Percentiles rank a stretch among this genome's conserved stretches.
These are phyloP conservation scores for Xylaria sp. DNA, from an alignment of 2,329 filamentous ascomycete species.

Conservation along the genomic window DNA sequence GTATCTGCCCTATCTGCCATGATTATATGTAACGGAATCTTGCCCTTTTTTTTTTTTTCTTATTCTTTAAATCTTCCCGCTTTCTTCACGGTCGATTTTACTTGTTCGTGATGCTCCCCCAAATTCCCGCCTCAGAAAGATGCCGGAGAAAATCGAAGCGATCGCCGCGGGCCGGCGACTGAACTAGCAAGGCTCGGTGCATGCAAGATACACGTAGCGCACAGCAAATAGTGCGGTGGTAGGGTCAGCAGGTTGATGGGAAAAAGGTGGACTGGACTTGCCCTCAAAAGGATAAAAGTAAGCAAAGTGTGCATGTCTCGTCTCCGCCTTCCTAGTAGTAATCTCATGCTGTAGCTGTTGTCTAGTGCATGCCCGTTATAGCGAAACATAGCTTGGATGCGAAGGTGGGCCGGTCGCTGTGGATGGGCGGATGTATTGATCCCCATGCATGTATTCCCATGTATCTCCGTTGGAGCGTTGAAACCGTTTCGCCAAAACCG, in stretches of 20 bases:
- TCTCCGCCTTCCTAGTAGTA: neutral
- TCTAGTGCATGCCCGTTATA: conserved; percentile 4
- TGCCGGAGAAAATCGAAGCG: neutral
- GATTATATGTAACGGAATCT: too few species aligned
- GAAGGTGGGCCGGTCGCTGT: conserved; percentile 15
- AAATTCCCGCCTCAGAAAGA: neutral
- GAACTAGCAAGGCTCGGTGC: conserved; percentile 12
- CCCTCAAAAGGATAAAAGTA: conserved; percentile 1
- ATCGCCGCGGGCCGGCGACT: neutral
- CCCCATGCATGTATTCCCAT: conserved; percentile 8
- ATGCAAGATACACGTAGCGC: conserved; percentile 1
- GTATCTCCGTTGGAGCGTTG: conserved; percentile 5
- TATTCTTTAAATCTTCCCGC: neutral
- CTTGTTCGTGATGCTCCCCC: neutral
- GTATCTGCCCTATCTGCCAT: neutral
- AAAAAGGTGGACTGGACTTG: conserved; percentile 15
- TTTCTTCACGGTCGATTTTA: neutral
- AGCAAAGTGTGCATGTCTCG: neutral
- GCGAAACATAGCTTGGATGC: conserved; percentile 4
- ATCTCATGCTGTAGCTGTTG: conserved; percentile 6
- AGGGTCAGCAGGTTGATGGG: conserved; percentile 21
- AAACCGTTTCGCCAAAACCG: conserved; percentile 28
- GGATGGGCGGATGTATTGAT: neutral
- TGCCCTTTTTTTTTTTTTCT: neutral
- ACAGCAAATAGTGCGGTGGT: conserved; percentile 7